phyloP scores from a whole-genome alignment of 257 asterid species.

The Lycium ferocissimum region DNA sequence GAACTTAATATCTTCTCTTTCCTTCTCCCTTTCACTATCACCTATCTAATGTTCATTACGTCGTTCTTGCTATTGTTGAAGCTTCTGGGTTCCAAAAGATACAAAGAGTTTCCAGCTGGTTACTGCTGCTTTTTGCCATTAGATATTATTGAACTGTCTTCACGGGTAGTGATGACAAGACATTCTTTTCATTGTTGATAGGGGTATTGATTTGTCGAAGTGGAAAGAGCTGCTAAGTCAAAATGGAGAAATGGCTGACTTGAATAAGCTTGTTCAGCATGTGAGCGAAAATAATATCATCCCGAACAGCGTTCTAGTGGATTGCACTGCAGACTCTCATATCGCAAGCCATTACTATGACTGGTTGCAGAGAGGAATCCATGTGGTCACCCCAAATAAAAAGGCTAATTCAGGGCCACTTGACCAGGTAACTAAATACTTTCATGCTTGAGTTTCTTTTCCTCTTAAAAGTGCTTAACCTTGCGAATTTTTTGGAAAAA shows the following conservation, averaged over 20 bases:
- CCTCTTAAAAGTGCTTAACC: conserved; percentile 17
- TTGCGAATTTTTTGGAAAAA: background rate
- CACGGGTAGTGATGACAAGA: conserved; percentile 20
- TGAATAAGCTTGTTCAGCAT: conserved; percentile 82
- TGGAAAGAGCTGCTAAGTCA: conserved; percentile 79
- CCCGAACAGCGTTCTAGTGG: conserved; percentile 93
- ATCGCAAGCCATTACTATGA: conserved; percentile 86
- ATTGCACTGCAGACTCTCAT: conserved; percentile 89
- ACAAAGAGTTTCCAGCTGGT: conserved; percentile 21
- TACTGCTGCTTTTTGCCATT: conserved; percentile 1
- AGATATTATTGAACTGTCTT: conserved; percentile 24
- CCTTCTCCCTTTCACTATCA: conserved; percentile 4
- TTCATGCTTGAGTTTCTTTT: conserved; percentile 11
- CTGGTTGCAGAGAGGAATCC: conserved; percentile 94
- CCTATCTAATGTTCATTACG: background rate
- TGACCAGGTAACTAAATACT: conserved; percentile 64
- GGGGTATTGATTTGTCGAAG: conserved; percentile 87
- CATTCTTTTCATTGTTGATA: conserved; percentile 35
- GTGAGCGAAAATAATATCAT: conserved; percentile 89
- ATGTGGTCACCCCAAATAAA: conserved; percentile 93
- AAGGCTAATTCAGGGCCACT: conserved; percentile 99
- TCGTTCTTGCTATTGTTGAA: background rate
- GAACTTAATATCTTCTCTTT: background rate
- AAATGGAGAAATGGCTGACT: conserved; percentile 76
- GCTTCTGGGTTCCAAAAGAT: background rate